Base-by-base conservation (phyloP, 2,329 filamentous ascomycete species). In the Scytalidium lignicola region DNA sequence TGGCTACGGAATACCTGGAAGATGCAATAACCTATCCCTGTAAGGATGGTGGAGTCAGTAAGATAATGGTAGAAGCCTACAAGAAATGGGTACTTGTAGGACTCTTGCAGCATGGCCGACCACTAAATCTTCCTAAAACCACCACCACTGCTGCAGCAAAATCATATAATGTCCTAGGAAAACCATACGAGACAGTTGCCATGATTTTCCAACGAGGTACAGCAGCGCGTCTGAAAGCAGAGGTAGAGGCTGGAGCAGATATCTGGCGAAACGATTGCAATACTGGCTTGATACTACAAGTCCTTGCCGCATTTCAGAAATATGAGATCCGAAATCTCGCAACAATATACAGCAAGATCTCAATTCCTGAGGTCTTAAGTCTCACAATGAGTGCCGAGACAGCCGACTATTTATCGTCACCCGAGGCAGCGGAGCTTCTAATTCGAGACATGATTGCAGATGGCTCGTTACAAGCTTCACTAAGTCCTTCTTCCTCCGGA, bases 61-160 rank as follows among this genome's bases (percentile, higher is more conserved):
- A 83, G 64, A 76, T 95, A 45, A 93, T 93, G 86, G 74, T 87
- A 3, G 90, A 96, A 56, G 88, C 89, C 5, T 92, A 95, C 73
- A 95, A 92, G 70, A 95, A 92, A 67, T 96, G 90, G 87, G 65
- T 95, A 8, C 71, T 99, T 15, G 77, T 90, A 9, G 82, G 83
- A 47, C 74, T 96, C 48, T 71, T 99, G 17, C 74, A 80, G 6
- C 72, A 83, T 47, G 91, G 90, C 56, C 79, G 74, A 59, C 72
- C 73, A 3, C 70, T 72, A 2, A 57, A 67, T 0, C 63, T 81
- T 9, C 86, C 88, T 1, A 71, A 75, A 37, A 78, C 79, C 43
- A 77, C 79, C 7, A 74, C 76, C 44, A 51, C 66, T 2, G 66
- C 69, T 18, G 76, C 81, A 1, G 70, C 78, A 52, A 84, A 80